Conservation (phyloP, 257 asterid species). For the Solanum appendiculatum region DNA sequence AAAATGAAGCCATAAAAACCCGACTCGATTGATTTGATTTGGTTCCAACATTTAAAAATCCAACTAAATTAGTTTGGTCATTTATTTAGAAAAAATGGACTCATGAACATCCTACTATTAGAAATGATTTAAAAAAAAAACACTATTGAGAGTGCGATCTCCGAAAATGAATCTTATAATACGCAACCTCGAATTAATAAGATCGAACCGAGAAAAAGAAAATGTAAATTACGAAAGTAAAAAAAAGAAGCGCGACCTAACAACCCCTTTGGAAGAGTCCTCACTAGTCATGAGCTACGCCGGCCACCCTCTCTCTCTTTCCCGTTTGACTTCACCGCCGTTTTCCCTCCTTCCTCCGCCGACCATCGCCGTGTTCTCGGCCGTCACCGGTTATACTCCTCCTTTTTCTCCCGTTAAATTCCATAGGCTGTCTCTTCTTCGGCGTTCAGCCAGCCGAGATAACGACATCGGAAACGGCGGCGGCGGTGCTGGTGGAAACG, state of each 20-base stretch:
- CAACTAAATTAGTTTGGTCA: not conserved
- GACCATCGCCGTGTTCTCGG: slow-evolving; percentile 4
- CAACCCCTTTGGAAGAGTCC: not conserved
- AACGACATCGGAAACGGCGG: not conserved
- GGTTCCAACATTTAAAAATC: no score
- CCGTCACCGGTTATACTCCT: slow-evolving; percentile 6
- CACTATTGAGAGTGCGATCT: not conserved
- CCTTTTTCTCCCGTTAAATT: slow-evolving; percentile 10
- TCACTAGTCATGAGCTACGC: slow-evolving; percentile 36
- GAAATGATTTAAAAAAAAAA: not conserved
- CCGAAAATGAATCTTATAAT: not conserved
- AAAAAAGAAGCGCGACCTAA: not conserved
- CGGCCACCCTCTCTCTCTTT: slow-evolving; percentile 16
- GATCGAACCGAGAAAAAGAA: no score
- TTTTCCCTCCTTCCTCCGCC: slow-evolving; percentile 11
- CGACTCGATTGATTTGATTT: no score
- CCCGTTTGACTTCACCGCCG: slow-evolving; percentile 4
- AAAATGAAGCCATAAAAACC: accelerated
- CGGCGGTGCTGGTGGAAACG: slow-evolving; percentile 9
- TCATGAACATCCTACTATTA: no score
- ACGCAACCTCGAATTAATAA: no score
- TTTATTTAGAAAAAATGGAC: not conserved
- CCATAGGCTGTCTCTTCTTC: slow-evolving; percentile 12
- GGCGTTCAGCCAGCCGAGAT: not conserved
- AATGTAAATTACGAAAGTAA: not conserved